These are phyloP conservation scores for Viola pubescens DNA, from an alignment of 441 rosid genomes.

Conservation along the genomic window DNA sequence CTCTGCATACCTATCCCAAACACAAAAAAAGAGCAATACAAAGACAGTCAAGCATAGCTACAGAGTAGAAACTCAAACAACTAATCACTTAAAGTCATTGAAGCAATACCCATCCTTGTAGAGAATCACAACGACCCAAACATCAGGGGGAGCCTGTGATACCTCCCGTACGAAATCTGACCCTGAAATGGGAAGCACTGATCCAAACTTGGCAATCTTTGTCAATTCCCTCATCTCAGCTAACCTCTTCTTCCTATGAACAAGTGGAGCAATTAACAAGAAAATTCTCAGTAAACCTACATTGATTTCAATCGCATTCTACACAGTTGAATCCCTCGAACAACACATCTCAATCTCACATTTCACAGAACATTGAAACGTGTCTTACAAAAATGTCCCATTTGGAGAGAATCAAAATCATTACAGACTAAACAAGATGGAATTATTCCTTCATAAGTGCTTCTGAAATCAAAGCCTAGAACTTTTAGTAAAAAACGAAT, in stretches of 20 bases:
- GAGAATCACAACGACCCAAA: slow-evolving; percentile 91
- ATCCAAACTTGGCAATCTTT: slow-evolving; percentile 59
- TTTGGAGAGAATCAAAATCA: no score
- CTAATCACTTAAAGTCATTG: not conserved
- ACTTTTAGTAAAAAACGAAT: no score
- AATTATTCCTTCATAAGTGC: no score
- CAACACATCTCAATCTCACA: no score
- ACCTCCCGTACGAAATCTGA: slow-evolving; percentile 91
- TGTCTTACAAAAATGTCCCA: no score
- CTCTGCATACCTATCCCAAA: slow-evolving; percentile 45
- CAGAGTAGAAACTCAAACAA: not conserved
- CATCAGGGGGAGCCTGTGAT: slow-evolving; percentile 83
- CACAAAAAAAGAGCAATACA: not conserved
- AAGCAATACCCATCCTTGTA: slow-evolving; percentile 76
- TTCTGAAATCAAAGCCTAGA: no score
- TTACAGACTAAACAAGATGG: no score
- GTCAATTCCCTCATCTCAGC: slow-evolving; percentile 73
- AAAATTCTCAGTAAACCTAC: not conserved
- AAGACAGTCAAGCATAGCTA: slow-evolving; percentile 9
- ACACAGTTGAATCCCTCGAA: no score
- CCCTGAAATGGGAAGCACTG: slow-evolving; percentile 75
- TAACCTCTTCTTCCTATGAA: slow-evolving; percentile 77
- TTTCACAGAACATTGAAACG: no score
- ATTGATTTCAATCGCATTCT: no score
- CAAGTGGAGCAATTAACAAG: not conserved